Evolutionary conservation across 257 asterid species (phyloP).

Genomic region (Lycium barbarum): DNA sequence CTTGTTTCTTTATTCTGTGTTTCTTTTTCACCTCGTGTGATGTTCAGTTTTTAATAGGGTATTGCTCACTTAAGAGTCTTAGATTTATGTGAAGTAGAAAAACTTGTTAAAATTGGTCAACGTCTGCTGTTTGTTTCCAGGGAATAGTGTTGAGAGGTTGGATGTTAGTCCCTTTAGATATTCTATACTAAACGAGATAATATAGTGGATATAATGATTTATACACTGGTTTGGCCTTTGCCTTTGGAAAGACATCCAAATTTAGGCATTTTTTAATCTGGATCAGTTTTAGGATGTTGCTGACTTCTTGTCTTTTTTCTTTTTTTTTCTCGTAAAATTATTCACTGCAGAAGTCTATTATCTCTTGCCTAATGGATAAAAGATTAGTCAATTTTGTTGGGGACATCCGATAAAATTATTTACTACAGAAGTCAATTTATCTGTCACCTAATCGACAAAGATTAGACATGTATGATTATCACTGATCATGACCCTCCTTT

Average conservation of each 20-base stretch:
- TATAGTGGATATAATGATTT: not conserved
- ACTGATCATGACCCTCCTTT: not conserved
- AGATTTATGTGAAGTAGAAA: conserved; percentile 11
- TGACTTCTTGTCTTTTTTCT: not conserved
- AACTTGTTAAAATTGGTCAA: not conserved
- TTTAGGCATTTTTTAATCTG: not conserved
- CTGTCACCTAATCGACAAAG: not conserved
- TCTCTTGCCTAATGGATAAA: not conserved
- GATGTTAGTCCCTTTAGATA: not conserved
- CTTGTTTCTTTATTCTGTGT: not conserved
- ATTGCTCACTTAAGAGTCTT: not conserved
- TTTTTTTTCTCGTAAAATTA: not conserved
- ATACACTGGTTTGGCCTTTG: not conserved
- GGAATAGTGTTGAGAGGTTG: not conserved
- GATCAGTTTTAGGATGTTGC: not conserved
- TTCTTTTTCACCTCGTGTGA: conserved; percentile 19
- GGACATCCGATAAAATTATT: not conserved
- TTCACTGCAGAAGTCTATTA: not conserved
- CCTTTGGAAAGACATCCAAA: not conserved
- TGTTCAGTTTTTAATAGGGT: not conserved
- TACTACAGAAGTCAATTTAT: conserved; percentile 11
- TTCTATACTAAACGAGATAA: not conserved
- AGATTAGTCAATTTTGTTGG: not conserved
- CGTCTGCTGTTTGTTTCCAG: conserved; percentile 10
- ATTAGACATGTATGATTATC: not conserved